Base-by-base conservation (phyloP, 371 early-diverging fungal species). In the Apophysomyces elegans region DNA sequence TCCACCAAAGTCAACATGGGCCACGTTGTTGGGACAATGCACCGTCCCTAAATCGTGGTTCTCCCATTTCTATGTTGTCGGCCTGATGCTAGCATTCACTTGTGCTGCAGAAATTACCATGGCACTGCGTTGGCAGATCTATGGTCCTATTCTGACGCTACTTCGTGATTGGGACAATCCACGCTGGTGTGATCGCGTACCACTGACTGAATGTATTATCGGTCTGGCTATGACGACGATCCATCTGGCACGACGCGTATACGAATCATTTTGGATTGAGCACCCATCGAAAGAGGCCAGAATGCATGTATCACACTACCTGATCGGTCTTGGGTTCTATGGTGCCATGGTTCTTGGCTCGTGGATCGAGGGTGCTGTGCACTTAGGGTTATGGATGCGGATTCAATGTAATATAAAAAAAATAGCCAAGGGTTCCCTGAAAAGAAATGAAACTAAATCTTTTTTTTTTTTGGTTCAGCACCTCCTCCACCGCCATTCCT, bases 231-330 rank as follows among this genome's bases (percentile, higher is more conserved):
- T 91, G 58, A 74, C 87, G 62, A 74, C 69, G 1, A 4, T 82
- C 4, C 92, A 93, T 46, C 69, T 88, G 0, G 9, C 72, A 3
- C 76, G 90, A 61, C 83, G 94, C 41, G 80, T 86, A 11, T 88
- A 88, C 62, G 94, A 93, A 70, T 80, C 83, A 5, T 74, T 85
- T 61, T 83, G 62, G 38, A 75, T 90, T 13, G 88, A 91, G 60
- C 71, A 71, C 43, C 87, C 90, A 1, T 83, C 85, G 0, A 63
- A 72, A 5, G 61, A 58, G 2, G 90, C 92, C 1, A 77, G 70
- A 26, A 90, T 94, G 83, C 89, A 93, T 72, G 37, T 88, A 5
- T 81, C 80, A 1, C 92, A 91, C 69, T 91, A 91, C 65, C 57
- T 86, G 0, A 66, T 84, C 4, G 94, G 93, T 2, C 64, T 93